Base-by-base conservation (phyloP, 139 green algal species). In the Pleodorina starrii region DNA sequence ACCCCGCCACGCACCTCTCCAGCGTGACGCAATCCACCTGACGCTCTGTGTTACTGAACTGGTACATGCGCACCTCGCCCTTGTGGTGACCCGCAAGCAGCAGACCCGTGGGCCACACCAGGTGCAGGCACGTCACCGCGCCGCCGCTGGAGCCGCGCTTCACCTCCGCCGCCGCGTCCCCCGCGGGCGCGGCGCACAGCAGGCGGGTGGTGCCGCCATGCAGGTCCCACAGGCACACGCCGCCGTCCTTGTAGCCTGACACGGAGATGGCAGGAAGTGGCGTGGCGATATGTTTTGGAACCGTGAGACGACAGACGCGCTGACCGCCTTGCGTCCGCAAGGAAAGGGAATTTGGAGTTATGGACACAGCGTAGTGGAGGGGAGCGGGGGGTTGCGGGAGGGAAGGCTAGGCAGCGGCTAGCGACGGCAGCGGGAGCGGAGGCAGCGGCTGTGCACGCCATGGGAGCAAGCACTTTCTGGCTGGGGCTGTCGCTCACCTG, bases 141-240 rank as follows among this genome's bases (percentile, higher is more conserved):
- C 60, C 81, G 60, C 27, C 1, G 78, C 51, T 85, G 82, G 51
- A 5, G 32, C 60, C 5, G 54, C 50, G n/a, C 71, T 66, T 46
- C 59, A 40, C 23, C 40, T 54, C 40, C 2, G 51, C 78, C 9
- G 29, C 38, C 1, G 71, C 88, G 2, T 77, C 43, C 63, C 54
- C 38, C 27, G 38, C 46, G 1, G 91, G 91, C 4, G 57, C 91
- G 21, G 42, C 6, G 23, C 81, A 80, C 44, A 94, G 59, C 71
- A 91, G 90, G 63, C 59, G 59, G 11, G 93, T 88, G 32, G 79
- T 76, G 35, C 75, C 60, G 23, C 80, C 59, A 42, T 87, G 80
- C 60, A 93, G 43, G 71, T 91, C 91, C 93, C 93, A 95, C 44
- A 94, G 66, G 46, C 85, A 54, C 63, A 93, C 86, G 60, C 54